Base-by-base conservation (phyloP, 2,329 filamentous ascomycete species). In the Colletotrichum lentis region DNA sequence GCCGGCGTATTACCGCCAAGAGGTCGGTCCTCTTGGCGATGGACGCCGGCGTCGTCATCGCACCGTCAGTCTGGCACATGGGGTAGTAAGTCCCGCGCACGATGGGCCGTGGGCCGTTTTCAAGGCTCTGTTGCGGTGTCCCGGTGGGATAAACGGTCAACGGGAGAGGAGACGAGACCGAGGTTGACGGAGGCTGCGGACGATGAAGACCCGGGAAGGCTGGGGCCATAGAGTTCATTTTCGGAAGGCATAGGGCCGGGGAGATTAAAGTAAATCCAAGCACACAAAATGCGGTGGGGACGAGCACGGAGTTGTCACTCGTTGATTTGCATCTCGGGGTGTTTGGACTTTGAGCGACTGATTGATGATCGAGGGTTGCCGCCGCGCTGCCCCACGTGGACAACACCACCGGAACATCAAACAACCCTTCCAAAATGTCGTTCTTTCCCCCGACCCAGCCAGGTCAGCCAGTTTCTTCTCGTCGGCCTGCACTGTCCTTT, bases 41-140 rank as follows among this genome's bases (percentile, higher is more conserved):
- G 24, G 47, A 65, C 62, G 55, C 43, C 55, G 37, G 43, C 55
- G 44, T 65, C 65, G 62, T 65, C 65, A 68, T 56, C 49, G 43
- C 56, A 66, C 37, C 35, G 56, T 60, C 24, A 50, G 44, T 39
- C 58, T 66, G 64, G 55, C 46, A n/a, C 7, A 24, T 20, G 37
- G 49, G 37, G 16, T n/a, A 39, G 20, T 16, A 50, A 60, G 14
- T n/a, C n/a, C 44, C 14, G 5, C 14, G 24, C 8, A 22, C 16
- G 44, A 16, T 31, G 31, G 39, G 47, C 39, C 31, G 18, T 35
- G 49, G 27, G 39, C 43, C 37, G 52, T 52, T 41, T 44, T 39
- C 47, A 35, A 18, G n/a, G 37, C 20, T 20, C 31, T 16, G 20
- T 27, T 27, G 53, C 53, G 16, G 27, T 39, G 39, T n/a, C 8